phyloP scores from a whole-genome alignment of 2,329 filamentous ascomycete genomes.

The Phialophora verrucosa region DNA sequence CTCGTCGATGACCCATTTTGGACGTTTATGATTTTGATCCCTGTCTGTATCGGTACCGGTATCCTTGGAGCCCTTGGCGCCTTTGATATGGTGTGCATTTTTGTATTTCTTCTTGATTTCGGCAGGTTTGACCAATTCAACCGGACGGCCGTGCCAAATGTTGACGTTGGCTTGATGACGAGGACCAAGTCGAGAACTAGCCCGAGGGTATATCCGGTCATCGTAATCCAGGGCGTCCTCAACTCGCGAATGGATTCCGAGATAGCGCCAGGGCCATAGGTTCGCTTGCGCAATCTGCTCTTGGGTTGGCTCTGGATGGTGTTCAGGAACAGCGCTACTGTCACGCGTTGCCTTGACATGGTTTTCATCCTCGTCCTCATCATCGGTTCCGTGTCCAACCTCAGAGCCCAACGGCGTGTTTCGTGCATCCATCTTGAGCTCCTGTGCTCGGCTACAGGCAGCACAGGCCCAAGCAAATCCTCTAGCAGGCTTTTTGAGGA shows the following conservation, averaged over 20 bases:
- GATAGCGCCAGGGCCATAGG: constrained; percentile 93
- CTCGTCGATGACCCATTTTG: constrained; percentile 93
- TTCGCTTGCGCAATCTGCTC: constrained; percentile 92
- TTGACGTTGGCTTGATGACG: constrained; percentile 87
- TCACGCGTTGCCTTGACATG: constrained; percentile 52
- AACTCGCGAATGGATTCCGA: constrained; percentile 92
- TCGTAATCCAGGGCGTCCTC: constrained; percentile 97
- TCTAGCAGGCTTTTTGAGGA: constrained; percentile 94
- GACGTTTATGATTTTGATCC: constrained; percentile 76
- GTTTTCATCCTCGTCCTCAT: constrained; percentile 75
- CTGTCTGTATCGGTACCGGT: constrained; percentile 82
- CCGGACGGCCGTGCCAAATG: constrained; percentile 82
- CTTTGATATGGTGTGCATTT: constrained; percentile 69
- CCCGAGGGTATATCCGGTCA: constrained; percentile 94
- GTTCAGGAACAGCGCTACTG: constrained; percentile 53
- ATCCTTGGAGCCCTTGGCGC: constrained; percentile 79
- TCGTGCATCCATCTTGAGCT: constrained; percentile 86
- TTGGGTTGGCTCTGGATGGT: constrained; percentile 67
- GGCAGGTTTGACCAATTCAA: constrained; percentile 86
- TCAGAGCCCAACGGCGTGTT: constrained; percentile 76
- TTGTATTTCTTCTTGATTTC: constrained; percentile 83
- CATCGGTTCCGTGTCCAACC: constrained; percentile 61
- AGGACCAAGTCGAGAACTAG: constrained; percentile 88
- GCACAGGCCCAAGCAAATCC: constrained; percentile 98
- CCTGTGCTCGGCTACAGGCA: constrained; percentile 93